Percentiles rank a stretch among this genome's conserved stretches.
Conservation (phyloP, 768 basidiomycete species). For the Nidularia pulvinata region DNA sequence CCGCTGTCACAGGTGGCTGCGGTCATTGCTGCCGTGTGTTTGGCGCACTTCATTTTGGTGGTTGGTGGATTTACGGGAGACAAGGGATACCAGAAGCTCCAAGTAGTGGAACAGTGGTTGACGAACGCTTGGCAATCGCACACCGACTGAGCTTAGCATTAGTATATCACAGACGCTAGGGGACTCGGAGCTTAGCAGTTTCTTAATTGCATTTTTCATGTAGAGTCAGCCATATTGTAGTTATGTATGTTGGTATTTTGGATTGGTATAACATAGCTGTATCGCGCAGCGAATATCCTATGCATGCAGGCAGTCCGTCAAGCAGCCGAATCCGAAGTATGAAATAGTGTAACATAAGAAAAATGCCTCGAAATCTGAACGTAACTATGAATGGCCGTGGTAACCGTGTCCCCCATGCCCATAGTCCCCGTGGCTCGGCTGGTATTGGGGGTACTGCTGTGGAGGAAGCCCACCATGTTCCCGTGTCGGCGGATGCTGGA, state of each 20-base stretch:
- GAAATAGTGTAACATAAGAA: background rate
- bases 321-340: background rate
- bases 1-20: slow-evolving; percentile 29
- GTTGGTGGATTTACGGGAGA: slow-evolving; percentile 45
- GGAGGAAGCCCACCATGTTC: background rate
- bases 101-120: slow-evolving; percentile 39
- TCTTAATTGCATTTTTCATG: no score
- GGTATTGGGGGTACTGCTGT: background rate
- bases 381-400: background rate
- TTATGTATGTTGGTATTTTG: background rate
- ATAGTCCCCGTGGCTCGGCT: background rate
- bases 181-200: no score
- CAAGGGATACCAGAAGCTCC: slow-evolving; percentile 42
- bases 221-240: background rate
- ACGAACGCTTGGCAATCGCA: slow-evolving; percentile 5
- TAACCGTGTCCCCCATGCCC: background rate
- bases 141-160: no score
- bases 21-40: slow-evolving; percentile 37
- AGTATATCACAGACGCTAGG: no score
- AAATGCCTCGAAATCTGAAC: no score
- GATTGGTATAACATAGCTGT: background rate
- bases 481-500: slow-evolving; percentile 20
- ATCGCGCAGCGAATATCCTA: background rate
- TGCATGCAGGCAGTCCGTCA: background rate
- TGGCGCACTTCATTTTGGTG: slow-evolving; percentile 48